These are phyloP conservation scores for Elsinoe arachidis DNA, from an alignment of 2,329 filamentous ascomycete species.

Conservation along the genomic window DNA sequence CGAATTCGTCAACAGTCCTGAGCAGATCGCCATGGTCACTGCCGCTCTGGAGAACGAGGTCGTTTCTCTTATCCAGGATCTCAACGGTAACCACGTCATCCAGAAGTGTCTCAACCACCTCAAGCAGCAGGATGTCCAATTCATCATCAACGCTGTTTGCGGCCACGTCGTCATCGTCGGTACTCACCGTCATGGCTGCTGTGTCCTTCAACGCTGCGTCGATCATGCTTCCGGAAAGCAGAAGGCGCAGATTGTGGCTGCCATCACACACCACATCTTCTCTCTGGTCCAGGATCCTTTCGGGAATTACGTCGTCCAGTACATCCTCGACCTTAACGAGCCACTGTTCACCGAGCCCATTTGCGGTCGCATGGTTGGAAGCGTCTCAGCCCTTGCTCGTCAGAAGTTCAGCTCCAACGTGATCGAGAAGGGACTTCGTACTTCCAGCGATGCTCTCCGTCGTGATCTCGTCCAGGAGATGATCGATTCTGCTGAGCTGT, in stretches of 20 bases:
- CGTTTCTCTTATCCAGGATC: slow-evolving; percentile 88
- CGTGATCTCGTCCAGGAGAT: slow-evolving; percentile 82
- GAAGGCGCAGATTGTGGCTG: slow-evolving; percentile 73
- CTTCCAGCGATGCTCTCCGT: slow-evolving; percentile 64
- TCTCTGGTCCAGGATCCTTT: slow-evolving; percentile 91
- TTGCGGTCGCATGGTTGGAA: slow-evolving; percentile 67
- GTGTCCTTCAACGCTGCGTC: slow-evolving; percentile 94
- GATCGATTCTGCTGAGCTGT: slow-evolving; percentile 63
- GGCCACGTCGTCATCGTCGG: slow-evolving; percentile 80
- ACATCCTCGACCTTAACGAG: slow-evolving; percentile 90
- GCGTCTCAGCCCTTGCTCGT: slow-evolving; percentile 66
- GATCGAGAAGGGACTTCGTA: slow-evolving; percentile 85
- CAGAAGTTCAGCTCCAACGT: slow-evolving; percentile 99
- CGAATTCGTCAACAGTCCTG: slow-evolving; percentile 78
- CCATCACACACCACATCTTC: slow-evolving; percentile 84
- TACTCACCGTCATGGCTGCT: slow-evolving; percentile 95
- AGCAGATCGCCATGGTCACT: slow-evolving; percentile 83
- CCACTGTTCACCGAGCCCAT: slow-evolving; percentile 80
- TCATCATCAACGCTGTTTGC: slow-evolving; percentile 94
- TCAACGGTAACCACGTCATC: slow-evolving; percentile 98
- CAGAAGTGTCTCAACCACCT: slow-evolving; percentile 98
- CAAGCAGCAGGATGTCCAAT: slow-evolving; percentile 72
- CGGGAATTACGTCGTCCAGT: slow-evolving; percentile 97
- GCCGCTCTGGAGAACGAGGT: slow-evolving; percentile 73
- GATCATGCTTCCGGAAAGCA: slow-evolving; percentile 89